Evolutionary conservation across 2,329 filamentous ascomycete species (phyloP), one percentile per base, ranked within the genome.

Genomic region (Trichoderma simmonsii): DNA sequence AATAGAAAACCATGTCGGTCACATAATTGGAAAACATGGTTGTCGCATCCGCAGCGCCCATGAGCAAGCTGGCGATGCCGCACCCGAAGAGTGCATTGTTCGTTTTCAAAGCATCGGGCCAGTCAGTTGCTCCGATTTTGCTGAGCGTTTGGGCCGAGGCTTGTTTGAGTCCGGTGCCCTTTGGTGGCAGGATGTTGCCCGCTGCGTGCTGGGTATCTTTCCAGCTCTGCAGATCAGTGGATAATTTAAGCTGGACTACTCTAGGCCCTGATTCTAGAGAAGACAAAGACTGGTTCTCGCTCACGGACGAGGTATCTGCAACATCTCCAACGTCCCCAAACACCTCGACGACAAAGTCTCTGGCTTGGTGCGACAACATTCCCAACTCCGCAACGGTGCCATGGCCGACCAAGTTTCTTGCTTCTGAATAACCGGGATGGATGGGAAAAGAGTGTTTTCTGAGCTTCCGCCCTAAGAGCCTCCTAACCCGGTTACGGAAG

Each of bases 1-100:
- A 76, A 43, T 75, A 76, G 57, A 76, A 76, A 39, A 28, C 74
- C 74, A 76, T 76, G 60, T 76, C 75, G 18, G 73, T 75, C 57
- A 75, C 74, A 32, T 75, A 75, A 59, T 76, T 76, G 65, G 75
- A 76, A 67, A 76, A 76, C 68, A 76, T 72, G 59, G 74, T 74
- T 60, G 39, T 65, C 28, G 65, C 73, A 39, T 76, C 72, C 14
- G 73, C 73, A 12, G 72, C 73, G 34, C 75, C 75, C 3, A 75
- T 76, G 48, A 75, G 69, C 66, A 76, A 34, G 48, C 56, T 72
- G 57, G 72, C 71, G 7, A 75, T 73, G 26, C 74, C 74, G 51
- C 74, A 75, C 24, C 75, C 74, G 24, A 75, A 76, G 12, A 76
- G 43, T 14, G 74, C 73, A 51, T 76, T 75, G 72, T 73, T 76